phyloP scores from a whole-genome alignment of 306 rosid genomes.

The Echinosophora koreensis region DNA sequence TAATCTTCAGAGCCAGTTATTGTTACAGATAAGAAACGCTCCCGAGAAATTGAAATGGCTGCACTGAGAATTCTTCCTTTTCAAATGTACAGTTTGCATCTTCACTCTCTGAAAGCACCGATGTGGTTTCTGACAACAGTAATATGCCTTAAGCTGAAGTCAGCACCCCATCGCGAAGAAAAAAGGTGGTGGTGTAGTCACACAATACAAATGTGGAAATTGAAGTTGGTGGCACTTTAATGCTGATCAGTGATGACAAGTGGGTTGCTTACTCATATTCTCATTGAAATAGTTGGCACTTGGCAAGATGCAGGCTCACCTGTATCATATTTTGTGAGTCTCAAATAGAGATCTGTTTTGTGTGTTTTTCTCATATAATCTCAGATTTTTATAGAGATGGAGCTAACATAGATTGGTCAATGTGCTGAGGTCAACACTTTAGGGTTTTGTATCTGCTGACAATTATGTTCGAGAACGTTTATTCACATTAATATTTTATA shows the following conservation, averaged over 20 bases:
- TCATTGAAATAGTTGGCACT: constrained; percentile 13
- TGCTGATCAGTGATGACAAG: constrained; percentile 60
- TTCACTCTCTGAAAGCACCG: constrained; percentile 38
- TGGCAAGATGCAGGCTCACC: background rate
- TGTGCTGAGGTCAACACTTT: background rate
- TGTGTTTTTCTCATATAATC: no score
- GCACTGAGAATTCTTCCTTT: background rate
- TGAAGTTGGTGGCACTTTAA: constrained; percentile 44
- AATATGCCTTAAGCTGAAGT: constrained; percentile 38
- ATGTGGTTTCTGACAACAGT: constrained; percentile 30
- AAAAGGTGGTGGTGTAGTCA: constrained; percentile 49
- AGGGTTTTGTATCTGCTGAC: no score
- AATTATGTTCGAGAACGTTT: no score
- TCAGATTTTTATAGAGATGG: background rate
- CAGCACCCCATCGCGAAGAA: constrained; percentile 12
- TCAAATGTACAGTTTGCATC: constrained; percentile 21
- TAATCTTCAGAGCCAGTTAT: constrained; percentile 40
- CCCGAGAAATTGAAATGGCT: constrained; percentile 35
- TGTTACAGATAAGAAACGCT: constrained; percentile 36
- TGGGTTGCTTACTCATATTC: constrained; percentile 62
- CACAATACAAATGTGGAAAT: constrained; percentile 43
- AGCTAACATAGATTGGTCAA: background rate
- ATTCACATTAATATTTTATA: no score
- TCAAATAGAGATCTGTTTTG: background rate
- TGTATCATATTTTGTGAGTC: background rate